Percentiles rank a stretch among this genome's conserved stretches.
Evolutionary conservation across 768 basidiomycete genomes (phyloP).

Genomic region (Holtermanniella nyarrowii): DNA sequence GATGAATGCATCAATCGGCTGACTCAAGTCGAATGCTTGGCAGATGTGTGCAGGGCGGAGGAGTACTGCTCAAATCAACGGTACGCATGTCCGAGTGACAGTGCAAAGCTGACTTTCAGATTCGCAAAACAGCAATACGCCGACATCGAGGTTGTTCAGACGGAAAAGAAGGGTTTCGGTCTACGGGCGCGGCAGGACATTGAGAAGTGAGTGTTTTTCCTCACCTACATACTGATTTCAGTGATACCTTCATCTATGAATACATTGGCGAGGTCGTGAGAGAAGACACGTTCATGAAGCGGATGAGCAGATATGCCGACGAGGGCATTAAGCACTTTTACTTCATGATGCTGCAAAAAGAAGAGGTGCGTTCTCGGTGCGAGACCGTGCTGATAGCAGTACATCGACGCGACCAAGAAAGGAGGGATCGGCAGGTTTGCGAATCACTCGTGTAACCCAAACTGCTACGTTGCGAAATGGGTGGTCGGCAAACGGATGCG

Average conservation of each 20-base stretch:
- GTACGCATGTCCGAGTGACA: constrained; percentile 44
- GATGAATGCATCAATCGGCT: constrained; percentile 96
- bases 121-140: constrained; percentile 82
- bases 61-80: constrained; percentile 83
- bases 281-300: constrained; percentile 72
- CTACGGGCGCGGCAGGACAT: constrained; percentile 57
- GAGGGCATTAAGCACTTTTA: constrained; percentile 96
- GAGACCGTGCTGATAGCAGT: constrained; percentile 46
- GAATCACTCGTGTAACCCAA: constrained; percentile 95
- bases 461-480: constrained; percentile 98
- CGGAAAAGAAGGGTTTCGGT: constrained; percentile 93
- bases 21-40: constrained; percentile 92
- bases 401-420: constrained; percentile 93
- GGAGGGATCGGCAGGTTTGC: constrained; percentile 95
- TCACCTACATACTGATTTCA: constrained; percentile 35
- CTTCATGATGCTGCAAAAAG: constrained; percentile 99
- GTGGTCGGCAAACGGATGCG: constrained; percentile 76
- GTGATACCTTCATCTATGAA: constrained; percentile 90
- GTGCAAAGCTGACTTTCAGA: constrained; percentile 43
- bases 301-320: constrained; percentile 85
- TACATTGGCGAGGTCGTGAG: constrained; percentile 95
- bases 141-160: constrained; percentile 76
- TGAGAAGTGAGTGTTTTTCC: constrained; percentile 37
- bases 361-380: constrained; percentile 59
- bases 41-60: constrained; percentile 75